Evolutionary conservation across 2,329 filamentous ascomycete species (phyloP).

Genomic region (Ilyonectria mors-panacis): DNA sequence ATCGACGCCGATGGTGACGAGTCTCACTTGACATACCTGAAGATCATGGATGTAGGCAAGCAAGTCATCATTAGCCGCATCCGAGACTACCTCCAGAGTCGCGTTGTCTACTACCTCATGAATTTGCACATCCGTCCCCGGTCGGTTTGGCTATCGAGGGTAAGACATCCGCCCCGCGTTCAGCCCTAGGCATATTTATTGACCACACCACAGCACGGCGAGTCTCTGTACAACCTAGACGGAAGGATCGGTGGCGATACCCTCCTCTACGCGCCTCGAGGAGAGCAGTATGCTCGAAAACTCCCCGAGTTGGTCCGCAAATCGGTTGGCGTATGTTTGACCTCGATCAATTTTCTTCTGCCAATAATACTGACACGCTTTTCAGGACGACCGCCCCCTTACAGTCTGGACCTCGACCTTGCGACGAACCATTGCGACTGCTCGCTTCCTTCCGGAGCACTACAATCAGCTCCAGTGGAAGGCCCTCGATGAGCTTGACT

Average conservation of each 20-base stretch:
- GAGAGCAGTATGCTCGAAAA: conserved; percentile 87
- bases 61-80: conserved; percentile 99
- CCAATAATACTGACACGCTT: conserved; percentile 32
- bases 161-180: conserved; percentile 62
- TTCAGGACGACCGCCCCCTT: conserved; percentile 71
- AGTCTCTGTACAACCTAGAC: conserved; percentile 91
- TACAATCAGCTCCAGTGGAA: conserved; percentile 99
- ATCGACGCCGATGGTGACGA: conserved; percentile 87
- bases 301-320: conserved; percentile 88
- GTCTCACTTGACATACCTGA: conserved; percentile 91
- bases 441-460: conserved; percentile 82
- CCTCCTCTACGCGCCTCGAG: conserved; percentile 85
- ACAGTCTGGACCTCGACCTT: conserved; percentile 76
- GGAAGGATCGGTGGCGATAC: conserved; percentile 96
- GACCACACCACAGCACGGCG: conserved; percentile 78
- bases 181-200: conserved; percentile 3
- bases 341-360: neutral
- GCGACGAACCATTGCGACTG: conserved; percentile 91
- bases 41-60: conserved; percentile 95
- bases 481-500: conserved; percentile 96
- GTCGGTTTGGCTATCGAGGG: conserved; percentile 95
- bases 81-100: conserved; percentile 95
- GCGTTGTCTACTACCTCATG: conserved; percentile 98
- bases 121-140: conserved; percentile 97
- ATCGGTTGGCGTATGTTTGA: conserved; percentile 82